Percentiles rank a stretch among this genome's conserved stretches.
Evolutionary conservation across 2,329 filamentous ascomycete genomes (phyloP).

Genomic region (Gliomastix tumulicola): DNA sequence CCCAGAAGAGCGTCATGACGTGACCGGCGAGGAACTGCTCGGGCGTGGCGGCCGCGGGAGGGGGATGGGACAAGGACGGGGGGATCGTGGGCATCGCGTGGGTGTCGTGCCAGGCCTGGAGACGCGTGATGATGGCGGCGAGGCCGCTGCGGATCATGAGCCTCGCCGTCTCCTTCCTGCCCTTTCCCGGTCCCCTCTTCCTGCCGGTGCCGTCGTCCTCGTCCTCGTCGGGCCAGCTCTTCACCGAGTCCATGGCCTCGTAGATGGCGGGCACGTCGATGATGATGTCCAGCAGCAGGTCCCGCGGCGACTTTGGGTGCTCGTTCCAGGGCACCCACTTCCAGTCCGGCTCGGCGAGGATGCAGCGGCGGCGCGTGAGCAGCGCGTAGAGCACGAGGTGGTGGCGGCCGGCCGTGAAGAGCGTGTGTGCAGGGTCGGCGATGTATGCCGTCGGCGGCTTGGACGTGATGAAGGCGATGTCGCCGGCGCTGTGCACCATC

Average conservation of each 20-base stretch:
- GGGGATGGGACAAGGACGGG: not conserved
- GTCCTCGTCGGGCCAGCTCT: not conserved
- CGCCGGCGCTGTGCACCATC: slow-evolving; percentile 1
- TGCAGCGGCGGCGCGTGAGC: not conserved
- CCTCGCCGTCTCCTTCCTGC: not conserved
- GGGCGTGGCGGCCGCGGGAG: not conserved
- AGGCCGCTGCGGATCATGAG: not conserved
- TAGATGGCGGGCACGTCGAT: slow-evolving; percentile 4
- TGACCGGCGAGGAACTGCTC: slow-evolving; percentile 1
- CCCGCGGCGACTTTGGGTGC: slow-evolving; percentile 29
- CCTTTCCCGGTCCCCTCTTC: too few species aligned
- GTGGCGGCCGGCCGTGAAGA: slow-evolving; percentile 3
- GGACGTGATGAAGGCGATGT: not conserved
- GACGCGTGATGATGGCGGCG: not conserved
- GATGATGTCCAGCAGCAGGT: slow-evolving; percentile 13
- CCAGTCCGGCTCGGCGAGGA: slow-evolving; percentile 2
- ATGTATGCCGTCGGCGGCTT: slow-evolving; percentile 1
- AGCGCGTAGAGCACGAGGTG: slow-evolving; percentile 1
- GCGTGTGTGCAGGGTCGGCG: not conserved
- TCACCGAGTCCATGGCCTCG: slow-evolving; percentile 1
- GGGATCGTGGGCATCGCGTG: not conserved
- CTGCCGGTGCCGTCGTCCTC: too few species aligned
- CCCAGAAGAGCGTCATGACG: slow-evolving; percentile 5
- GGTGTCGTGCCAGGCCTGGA: slow-evolving; percentile 2
- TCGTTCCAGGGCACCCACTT: slow-evolving; percentile 16